phyloP scores from a whole-genome alignment of 257 asterid genomes.

The Verbascum thapsus region DNA sequence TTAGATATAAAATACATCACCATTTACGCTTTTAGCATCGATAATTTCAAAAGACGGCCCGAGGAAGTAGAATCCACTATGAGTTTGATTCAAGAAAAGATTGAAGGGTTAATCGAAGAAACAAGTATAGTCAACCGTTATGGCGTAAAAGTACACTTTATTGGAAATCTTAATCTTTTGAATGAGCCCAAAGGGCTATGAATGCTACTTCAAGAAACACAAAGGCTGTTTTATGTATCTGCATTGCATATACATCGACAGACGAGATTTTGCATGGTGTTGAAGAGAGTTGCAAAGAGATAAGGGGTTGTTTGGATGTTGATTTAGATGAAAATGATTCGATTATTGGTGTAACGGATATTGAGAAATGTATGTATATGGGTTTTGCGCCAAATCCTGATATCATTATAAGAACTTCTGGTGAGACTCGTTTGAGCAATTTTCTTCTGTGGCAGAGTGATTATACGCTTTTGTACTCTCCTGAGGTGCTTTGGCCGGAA shows the following conservation, averaged over 20 bases:
- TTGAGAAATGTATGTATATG: slow-evolving; percentile 53
- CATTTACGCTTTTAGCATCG: slow-evolving; percentile 59
- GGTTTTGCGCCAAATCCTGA: slow-evolving; percentile 54
- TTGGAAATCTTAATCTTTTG: slow-evolving; percentile 51
- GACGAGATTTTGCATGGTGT: slow-evolving; percentile 56
- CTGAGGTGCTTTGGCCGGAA: no score
- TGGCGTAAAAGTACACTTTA: slow-evolving; percentile 50
- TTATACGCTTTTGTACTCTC: slow-evolving; percentile 21
- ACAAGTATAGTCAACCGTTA: slow-evolving; percentile 40
- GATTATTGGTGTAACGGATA: slow-evolving; percentile 27
- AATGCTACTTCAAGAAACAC: slow-evolving; percentile 51
- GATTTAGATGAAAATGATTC: slow-evolving; percentile 22
- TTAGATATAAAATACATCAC: slow-evolving; percentile 43
- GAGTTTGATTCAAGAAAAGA: slow-evolving; percentile 50
- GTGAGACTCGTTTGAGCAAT: slow-evolving; percentile 58
- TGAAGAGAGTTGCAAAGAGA: slow-evolving; percentile 43
- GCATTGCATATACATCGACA: slow-evolving; percentile 56
- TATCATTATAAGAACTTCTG: slow-evolving; percentile 53
- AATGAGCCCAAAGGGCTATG: slow-evolving; percentile 51
- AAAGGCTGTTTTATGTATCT: slow-evolving; percentile 40
- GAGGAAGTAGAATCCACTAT: slow-evolving; percentile 55
- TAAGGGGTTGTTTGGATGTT: slow-evolving; percentile 29
- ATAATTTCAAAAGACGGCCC: slow-evolving; percentile 53
- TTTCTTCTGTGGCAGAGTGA: slow-evolving; percentile 64
- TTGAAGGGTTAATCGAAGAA: slow-evolving; percentile 43